Conservation (phyloP, 768 basidiomycete genomes). For the Rhodosporidiobolus sp. region DNA sequence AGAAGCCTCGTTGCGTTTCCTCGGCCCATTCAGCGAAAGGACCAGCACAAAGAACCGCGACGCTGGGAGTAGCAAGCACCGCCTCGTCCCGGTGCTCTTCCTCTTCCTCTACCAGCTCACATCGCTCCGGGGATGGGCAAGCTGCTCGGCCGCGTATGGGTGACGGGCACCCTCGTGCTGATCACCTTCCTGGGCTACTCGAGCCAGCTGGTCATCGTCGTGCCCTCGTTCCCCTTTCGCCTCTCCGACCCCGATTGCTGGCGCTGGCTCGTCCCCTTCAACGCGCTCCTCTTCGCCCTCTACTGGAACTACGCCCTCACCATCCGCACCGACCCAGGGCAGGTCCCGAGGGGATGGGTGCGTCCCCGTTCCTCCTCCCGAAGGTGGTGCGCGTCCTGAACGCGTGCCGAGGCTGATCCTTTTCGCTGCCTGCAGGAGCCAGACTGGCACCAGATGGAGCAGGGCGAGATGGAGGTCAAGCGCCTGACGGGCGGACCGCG, state of each 20-base stretch:
- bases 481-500: conserved; percentile 75
- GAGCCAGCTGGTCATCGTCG: conserved; percentile 81
- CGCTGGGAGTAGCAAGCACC: no score
- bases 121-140: conserved; percentile 5
- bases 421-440: conserved; percentile 60
- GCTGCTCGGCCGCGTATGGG: conserved; percentile 37
- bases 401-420: neutral
- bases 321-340: conserved; percentile 78
- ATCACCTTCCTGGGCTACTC: conserved; percentile 77
- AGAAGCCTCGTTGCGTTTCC: no score
- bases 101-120: no score
- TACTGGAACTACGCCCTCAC: conserved; percentile 86
- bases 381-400: neutral
- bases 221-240: conserved; percentile 56
- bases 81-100: no score
- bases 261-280: conserved; percentile 48
- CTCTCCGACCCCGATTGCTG: neutral
- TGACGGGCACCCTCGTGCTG: conserved; percentile 47
- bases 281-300: conserved; percentile 69
- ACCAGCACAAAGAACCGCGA: no score
- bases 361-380: neutral
- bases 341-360: conserved; percentile 59
- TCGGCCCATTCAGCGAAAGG: no score
- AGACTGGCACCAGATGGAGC: conserved; percentile 60
- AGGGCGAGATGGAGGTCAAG: conserved; percentile 76